Evolutionary conservation across 352 stramenopile genomes (phyloP).

Genomic region (Phytophthora uliginosa): DNA sequence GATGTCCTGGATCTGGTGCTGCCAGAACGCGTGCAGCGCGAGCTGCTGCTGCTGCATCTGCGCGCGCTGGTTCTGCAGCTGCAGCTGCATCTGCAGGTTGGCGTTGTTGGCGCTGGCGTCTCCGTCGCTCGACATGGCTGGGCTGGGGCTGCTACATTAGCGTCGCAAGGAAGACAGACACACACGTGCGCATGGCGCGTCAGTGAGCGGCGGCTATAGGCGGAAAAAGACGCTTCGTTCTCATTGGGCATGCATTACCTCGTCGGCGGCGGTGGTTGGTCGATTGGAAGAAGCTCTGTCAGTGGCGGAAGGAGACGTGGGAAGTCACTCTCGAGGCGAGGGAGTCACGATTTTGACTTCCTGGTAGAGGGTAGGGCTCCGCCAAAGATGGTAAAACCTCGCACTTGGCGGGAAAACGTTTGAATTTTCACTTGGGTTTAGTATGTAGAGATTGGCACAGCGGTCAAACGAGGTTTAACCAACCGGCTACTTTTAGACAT

Average conservation of each 20-base stretch:
- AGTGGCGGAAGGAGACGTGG: slow-evolving; percentile 19
- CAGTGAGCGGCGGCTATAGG: slow-evolving; percentile 64
- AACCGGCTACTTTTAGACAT: slow-evolving; percentile 13
- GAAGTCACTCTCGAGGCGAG: neutral
- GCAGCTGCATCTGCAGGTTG: slow-evolving; percentile 87
- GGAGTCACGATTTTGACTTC: neutral
- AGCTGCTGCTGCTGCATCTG: slow-evolving; percentile 92
- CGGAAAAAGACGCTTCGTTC: slow-evolving; percentile 74
- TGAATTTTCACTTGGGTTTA: slow-evolving; percentile 11
- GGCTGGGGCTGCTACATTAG: slow-evolving; percentile 5
- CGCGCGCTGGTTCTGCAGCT: slow-evolving; percentile 87
- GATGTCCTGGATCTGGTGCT: slow-evolving; percentile 91
- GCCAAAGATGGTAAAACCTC: slow-evolving; percentile 14
- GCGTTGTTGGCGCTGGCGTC: slow-evolving; percentile 54
- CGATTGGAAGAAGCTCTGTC: slow-evolving; percentile 22
- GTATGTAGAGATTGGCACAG: neutral
- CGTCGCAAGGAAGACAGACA: slow-evolving; percentile 11
- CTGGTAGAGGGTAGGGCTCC: neutral
- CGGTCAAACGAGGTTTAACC: slow-evolving; percentile 11
- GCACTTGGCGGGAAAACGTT: slow-evolving; percentile 16
- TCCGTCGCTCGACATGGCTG: slow-evolving; percentile 65
- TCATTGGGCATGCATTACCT: slow-evolving; percentile 68
- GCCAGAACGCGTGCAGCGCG: slow-evolving; percentile 90
- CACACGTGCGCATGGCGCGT: slow-evolving; percentile 6
- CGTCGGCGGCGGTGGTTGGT: slow-evolving; percentile 41